phyloP scores from a whole-genome alignment of 2,329 filamentous ascomycete genomes.

The Ciborinia camelliae region DNA sequence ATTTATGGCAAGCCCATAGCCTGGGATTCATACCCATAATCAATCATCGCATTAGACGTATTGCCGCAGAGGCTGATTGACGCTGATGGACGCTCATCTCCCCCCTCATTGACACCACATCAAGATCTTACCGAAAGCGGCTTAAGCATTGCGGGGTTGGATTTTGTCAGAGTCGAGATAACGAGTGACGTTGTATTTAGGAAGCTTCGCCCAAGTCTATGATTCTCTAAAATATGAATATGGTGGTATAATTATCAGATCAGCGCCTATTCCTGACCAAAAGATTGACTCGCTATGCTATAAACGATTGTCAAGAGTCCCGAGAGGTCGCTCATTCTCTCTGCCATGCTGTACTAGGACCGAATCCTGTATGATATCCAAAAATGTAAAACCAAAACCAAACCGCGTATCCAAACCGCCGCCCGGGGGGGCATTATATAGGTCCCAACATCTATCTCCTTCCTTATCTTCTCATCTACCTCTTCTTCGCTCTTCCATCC shows the following conservation, averaged over 20 bases:
- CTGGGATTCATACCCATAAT: too few relatives aligned
- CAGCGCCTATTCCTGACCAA: neutral
- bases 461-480: conserved; percentile 21
- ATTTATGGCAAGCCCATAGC: too few relatives aligned
- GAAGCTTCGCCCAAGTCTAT: neutral
- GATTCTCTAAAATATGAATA: neutral
- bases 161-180: neutral
- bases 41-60: too few relatives aligned
- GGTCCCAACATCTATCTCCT: neutral
- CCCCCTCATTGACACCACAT: too few relatives aligned
- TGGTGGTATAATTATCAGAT: neutral
- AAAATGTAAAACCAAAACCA: neutral
- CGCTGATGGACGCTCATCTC: too few relatives aligned
- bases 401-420: neutral
- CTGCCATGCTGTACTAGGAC: conserved; percentile 6
- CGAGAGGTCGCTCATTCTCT: neutral
- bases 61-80: too few relatives aligned
- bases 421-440: neutral
- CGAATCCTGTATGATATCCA: neutral
- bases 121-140: too few relatives aligned
- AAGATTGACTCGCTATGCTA: conserved; percentile 3
- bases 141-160: neutral
- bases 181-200: neutral
- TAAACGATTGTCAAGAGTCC: conserved; percentile 5
- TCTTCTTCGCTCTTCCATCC: conserved; percentile 28